Conservation (phyloP, 2,329 filamentous ascomycete genomes). For the Calonectria ilicicola region DNA sequence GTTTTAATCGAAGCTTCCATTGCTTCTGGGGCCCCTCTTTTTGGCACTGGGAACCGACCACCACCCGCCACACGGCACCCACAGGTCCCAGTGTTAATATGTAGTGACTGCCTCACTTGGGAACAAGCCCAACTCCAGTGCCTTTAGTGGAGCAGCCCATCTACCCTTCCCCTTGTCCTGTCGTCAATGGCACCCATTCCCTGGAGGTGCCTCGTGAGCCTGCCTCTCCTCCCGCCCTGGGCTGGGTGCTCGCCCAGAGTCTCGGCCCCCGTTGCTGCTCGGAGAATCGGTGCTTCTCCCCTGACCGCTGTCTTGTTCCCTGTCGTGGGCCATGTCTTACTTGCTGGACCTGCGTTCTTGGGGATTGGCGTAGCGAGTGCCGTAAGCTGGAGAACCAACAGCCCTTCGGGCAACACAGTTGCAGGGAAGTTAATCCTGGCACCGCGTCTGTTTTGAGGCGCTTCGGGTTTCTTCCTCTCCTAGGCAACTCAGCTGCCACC, state of each 20-base stretch:
- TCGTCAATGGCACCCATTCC: background rate
- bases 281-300: conserved; percentile 29
- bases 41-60: background rate
- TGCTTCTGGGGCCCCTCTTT: conserved; percentile 24
- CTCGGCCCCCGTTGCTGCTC: conserved; percentile 8
- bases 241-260: conserved; percentile 14
- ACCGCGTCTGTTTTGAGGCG: conserved; percentile 37
- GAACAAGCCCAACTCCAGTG: background rate
- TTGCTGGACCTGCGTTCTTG: conserved; percentile 26
- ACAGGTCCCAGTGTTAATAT: background rate
- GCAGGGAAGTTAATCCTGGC: conserved; percentile 27
- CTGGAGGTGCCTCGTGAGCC: conserved; percentile 1
- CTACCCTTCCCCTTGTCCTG: conserved; percentile 5
- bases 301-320: conserved; percentile 23
- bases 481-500: conserved; percentile 28
- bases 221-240: conserved; percentile 2
- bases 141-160: conserved; percentile 7
- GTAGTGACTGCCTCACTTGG: conserved; percentile 1
- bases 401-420: conserved; percentile 24
- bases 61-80: background rate
- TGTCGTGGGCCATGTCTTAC: conserved; percentile 21
- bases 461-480: conserved; percentile 35
- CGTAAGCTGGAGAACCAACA: conserved; percentile 34
- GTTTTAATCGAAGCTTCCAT: conserved; percentile 27
- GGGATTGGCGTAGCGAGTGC: conserved; percentile 29